Conservation (phyloP, 352 stramenopile genomes). For the Phytopythium helicoides region DNA sequence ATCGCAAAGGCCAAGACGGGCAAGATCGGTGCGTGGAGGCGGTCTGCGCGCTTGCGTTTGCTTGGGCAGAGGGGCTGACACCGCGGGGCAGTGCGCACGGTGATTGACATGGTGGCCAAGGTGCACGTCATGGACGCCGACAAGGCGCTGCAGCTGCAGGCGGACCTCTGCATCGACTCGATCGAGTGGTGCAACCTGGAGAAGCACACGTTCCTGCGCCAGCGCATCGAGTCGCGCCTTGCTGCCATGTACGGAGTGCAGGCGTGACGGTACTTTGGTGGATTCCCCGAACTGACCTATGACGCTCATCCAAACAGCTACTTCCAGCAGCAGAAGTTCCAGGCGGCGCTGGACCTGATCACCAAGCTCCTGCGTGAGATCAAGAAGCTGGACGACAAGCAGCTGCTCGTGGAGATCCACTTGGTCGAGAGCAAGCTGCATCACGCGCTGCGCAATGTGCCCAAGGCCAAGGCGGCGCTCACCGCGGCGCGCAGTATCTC, state of each 20-base stretch:
- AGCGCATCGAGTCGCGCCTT: constrained; percentile 96
- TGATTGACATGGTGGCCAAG: constrained; percentile 97
- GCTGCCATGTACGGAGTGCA: constrained; percentile 67
- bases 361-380: constrained; percentile 95
- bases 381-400: constrained; percentile 99
- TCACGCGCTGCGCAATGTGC: constrained; percentile 96
- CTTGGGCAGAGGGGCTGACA: background rate
- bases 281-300: constrained; percentile 8
- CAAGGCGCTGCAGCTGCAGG: constrained; percentile 93
- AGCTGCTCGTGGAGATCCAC: constrained; percentile 98
- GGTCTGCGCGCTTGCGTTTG: background rate
- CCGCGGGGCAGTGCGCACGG: constrained; percentile 84
- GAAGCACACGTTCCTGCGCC: constrained; percentile 97
- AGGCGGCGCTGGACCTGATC: constrained; percentile 92
- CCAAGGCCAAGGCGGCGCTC: constrained; percentile 95
- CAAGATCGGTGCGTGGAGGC: constrained; percentile 89
- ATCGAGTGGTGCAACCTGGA: constrained; percentile 93
- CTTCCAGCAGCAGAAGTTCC: constrained; percentile 91
- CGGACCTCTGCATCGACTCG: constrained; percentile 94
- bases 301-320: constrained; percentile 38
- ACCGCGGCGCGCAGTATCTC: constrained; percentile 96
- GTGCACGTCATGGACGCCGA: constrained; percentile 85
- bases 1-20: constrained; percentile 98
- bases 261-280: background rate
- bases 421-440: constrained; percentile 98